Conservation (phyloP, 495 filamentous ascomycete genomes). For the Penicillium macrosclerotiorum region DNA sequence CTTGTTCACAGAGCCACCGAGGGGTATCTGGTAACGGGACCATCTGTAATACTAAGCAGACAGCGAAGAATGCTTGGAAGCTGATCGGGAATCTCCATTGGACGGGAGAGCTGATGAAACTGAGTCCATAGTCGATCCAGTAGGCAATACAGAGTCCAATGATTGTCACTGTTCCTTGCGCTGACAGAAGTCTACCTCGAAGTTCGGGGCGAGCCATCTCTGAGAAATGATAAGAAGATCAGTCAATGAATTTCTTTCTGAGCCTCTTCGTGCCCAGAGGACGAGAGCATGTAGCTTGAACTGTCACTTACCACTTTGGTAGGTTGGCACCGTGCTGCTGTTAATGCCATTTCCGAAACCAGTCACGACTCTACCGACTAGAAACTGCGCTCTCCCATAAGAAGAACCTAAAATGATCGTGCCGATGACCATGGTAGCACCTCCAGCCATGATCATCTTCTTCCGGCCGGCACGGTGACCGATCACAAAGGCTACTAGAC, state of each 20-base stretch:
- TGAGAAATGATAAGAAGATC: neutral
- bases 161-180: slow-evolving; percentile 42
- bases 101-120: slow-evolving; percentile 45
- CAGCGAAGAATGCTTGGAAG: slow-evolving; percentile 58
- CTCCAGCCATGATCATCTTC: slow-evolving; percentile 41
- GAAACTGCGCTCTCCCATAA: slow-evolving; percentile 46
- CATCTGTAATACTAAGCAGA: slow-evolving; percentile 55
- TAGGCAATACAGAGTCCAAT: slow-evolving; percentile 44
- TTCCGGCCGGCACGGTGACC: slow-evolving; percentile 43
- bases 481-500: slow-evolving; percentile 38
- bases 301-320: slow-evolving; percentile 38
- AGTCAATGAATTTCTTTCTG: too few relatives aligned
- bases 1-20: slow-evolving; percentile 52
- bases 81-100: slow-evolving; percentile 59
- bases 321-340: slow-evolving; percentile 51
- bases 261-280: too few relatives aligned
- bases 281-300: too few relatives aligned
- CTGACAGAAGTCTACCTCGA: slow-evolving; percentile 60
- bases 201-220: slow-evolving; percentile 54
- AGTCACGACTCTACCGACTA: slow-evolving; percentile 48
- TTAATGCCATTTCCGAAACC: slow-evolving; percentile 53
- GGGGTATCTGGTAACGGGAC: slow-evolving; percentile 62
- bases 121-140: slow-evolving; percentile 57
- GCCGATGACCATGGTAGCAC: slow-evolving; percentile 41
- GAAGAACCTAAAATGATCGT: slow-evolving; percentile 44